phyloP scores from a whole-genome alignment of 192 early-diverging fungal species.

The Haplosporangium gracile region DNA sequence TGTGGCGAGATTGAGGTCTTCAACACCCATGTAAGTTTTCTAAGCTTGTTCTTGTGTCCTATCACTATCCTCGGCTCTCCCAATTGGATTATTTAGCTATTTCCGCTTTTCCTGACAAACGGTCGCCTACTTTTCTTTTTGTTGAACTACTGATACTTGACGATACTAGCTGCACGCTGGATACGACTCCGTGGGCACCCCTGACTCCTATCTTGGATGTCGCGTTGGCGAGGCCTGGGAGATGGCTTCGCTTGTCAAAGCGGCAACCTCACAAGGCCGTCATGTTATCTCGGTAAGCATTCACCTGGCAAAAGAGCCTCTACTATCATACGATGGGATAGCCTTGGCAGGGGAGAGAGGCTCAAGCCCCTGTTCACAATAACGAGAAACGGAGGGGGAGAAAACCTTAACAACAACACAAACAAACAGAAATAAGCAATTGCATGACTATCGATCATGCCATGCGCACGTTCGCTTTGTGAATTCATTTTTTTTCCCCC shows the following conservation, averaged over 20 bases:
- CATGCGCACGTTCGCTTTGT: background rate
- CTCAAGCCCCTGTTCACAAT: background rate
- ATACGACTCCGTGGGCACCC: conserved; percentile 58
- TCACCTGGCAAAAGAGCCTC: background rate
- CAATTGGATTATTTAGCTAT: background rate
- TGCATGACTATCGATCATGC: background rate
- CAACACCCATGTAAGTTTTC: conserved; percentile 68
- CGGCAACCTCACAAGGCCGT: conserved; percentile 59
- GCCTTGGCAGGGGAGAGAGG: background rate
- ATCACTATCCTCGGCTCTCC: background rate
- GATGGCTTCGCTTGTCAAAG: conserved; percentile 55
- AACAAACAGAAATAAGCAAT: background rate
- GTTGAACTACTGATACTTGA: background rate
- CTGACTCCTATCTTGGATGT: conserved; percentile 62
- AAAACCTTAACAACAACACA: background rate
- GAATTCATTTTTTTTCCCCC: background rate
- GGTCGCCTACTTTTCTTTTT: background rate
- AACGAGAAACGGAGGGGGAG: background rate
- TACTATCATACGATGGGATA: background rate
- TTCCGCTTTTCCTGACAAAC: background rate
- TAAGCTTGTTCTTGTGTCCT: background rate
- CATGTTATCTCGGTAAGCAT: conserved; percentile 67
- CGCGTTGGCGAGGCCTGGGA: conserved; percentile 69
- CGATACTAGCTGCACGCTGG: conserved; percentile 64
- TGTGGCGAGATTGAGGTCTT: conserved; percentile 67